Conservation (phyloP, 495 filamentous ascomycete genomes). For the Peziza echinospora region DNA sequence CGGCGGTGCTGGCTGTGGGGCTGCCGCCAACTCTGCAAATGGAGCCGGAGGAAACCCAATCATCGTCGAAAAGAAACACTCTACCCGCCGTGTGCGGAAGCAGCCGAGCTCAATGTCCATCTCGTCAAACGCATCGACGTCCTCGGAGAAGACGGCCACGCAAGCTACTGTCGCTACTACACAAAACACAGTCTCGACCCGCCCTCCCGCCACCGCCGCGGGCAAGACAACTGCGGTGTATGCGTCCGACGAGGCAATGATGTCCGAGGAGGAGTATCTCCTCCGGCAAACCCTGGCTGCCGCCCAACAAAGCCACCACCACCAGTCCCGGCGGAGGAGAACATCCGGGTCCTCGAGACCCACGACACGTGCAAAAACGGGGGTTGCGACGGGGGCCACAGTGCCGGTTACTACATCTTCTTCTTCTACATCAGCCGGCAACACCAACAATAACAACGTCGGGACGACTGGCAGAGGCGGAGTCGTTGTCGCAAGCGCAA, state of each 20-base stretch:
- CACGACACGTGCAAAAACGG: too few relatives aligned
- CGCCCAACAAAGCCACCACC: conserved; percentile 13
- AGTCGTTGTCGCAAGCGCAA: conserved; percentile 26
- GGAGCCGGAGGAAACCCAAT: background rate
- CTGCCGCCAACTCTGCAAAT: too few relatives aligned
- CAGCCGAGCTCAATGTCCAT: too few relatives aligned
- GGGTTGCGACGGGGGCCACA: too few relatives aligned
- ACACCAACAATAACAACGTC: conserved; percentile 32
- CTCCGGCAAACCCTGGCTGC: conserved; percentile 11
- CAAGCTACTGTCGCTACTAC: conserved; percentile 5
- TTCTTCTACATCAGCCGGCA: conserved; percentile 23
- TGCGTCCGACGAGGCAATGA: conserved; percentile 4
- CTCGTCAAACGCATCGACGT: too few relatives aligned
- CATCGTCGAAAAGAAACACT: background rate
- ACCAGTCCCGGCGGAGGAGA: conserved; percentile 11
- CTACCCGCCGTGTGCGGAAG: too few relatives aligned
- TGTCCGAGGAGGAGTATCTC: conserved; percentile 19
- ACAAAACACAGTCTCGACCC: conserved; percentile 19
- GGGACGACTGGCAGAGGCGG: conserved; percentile 19
- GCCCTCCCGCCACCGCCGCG: conserved; percentile 21
- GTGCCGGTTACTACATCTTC: too few relatives aligned
- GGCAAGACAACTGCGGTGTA: conserved; percentile 12
- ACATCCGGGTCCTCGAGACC: background rate
- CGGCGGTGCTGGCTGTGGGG: too few relatives aligned
- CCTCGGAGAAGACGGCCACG: too few relatives aligned